Evolutionary conservation across 2,329 filamentous ascomycete genomes (phyloP).

Genomic region (Pseudogymnoascus sp.): DNA sequence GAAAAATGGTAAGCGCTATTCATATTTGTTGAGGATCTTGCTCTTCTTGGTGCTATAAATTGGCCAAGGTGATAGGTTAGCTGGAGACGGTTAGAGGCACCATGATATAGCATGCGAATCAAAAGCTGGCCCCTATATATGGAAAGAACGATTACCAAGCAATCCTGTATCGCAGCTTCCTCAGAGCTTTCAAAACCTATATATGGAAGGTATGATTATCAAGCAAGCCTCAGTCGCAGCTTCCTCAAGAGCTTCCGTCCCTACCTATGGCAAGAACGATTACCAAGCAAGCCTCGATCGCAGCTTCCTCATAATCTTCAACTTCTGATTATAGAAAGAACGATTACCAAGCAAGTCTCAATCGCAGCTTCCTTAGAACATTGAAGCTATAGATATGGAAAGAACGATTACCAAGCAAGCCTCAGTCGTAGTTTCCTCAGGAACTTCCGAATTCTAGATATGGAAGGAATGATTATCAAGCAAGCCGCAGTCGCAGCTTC

Average conservation of each 20-base stretch:
- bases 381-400: no score
- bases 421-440: background rate
- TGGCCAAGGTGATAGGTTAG: background rate
- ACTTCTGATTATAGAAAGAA: no score
- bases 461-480: background rate
- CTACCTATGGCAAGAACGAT: background rate
- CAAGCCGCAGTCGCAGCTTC: background rate
- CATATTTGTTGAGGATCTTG: conserved; percentile 14
- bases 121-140: background rate
- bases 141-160: background rate
- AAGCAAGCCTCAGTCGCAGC: background rate
- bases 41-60: conserved; percentile 8
- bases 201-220: background rate
- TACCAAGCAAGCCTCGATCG: background rate
- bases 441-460: background rate
- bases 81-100: background rate
- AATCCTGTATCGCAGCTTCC: no score
- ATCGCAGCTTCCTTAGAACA: no score
- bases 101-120: background rate
- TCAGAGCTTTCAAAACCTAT: no score
- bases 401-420: background rate
- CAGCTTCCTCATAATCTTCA: background rate
- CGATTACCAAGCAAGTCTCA: no score
- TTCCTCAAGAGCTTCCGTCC: background rate
- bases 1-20: conserved; percentile 8